A percentile compares a stretch with the other conserved stretches of the same genome.
phyloP scores from a whole-genome alignment of 2,329 filamentous ascomycete species.

The Xylariaceae sp. region DNA sequence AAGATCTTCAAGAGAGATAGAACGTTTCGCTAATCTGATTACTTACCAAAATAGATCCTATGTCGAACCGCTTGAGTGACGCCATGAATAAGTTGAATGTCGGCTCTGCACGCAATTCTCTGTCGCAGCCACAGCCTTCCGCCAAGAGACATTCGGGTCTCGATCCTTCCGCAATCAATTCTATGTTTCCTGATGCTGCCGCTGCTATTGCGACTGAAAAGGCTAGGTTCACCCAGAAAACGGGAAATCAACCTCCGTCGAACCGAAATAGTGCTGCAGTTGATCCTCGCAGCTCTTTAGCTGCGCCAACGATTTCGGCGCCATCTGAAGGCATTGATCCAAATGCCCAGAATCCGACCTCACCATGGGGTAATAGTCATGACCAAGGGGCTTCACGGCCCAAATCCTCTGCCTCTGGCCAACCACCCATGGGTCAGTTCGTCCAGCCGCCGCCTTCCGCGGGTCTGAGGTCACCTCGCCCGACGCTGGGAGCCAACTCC shows the following conservation, averaged over 20 bases:
- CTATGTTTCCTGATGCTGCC: constrained; percentile 98
- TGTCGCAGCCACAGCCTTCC: constrained; percentile 78
- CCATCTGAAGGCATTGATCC: constrained; percentile 67
- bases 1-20: not conserved
- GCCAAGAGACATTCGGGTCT: constrained; percentile 94
- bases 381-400: constrained; percentile 65
- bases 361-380: constrained; percentile 75
- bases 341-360: constrained; percentile 71
- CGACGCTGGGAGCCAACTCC: constrained; percentile 68
- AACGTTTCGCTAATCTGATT: constrained; percentile 17
- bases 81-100: constrained; percentile 95
- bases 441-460: constrained; percentile 80
- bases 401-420: constrained; percentile 80
- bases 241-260: constrained; percentile 85
- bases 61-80: constrained; percentile 95
- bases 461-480: constrained; percentile 79
- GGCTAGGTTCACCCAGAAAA: constrained; percentile 95
- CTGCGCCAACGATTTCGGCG: constrained; percentile 75
- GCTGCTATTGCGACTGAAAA: constrained; percentile 99
- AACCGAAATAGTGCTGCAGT: constrained; percentile 89
- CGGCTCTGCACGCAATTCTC: constrained; percentile 84
- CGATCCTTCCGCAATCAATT: constrained; percentile 91
- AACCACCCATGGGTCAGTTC: constrained; percentile 93
- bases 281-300: constrained; percentile 77
- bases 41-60: constrained; percentile 71